phyloP scores from a whole-genome alignment of 2,329 filamentous ascomycete genomes.

The Scopulariopsis brevicaulis region DNA sequence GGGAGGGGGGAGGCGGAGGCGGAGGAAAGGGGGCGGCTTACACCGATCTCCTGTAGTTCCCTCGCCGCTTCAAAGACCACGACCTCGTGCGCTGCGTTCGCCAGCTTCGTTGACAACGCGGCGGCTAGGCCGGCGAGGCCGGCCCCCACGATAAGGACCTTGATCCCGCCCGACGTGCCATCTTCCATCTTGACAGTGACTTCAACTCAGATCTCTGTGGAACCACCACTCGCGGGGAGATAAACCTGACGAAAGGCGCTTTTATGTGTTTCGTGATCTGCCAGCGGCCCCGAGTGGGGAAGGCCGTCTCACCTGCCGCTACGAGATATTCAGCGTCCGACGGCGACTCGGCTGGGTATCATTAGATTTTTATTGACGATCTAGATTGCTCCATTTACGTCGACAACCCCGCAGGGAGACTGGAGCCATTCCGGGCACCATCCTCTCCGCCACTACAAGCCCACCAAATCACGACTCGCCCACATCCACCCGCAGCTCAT shows the following conservation, averaged over 20 bases:
- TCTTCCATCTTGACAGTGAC: neutral
- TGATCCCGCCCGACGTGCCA: neutral
- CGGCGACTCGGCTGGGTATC: neutral
- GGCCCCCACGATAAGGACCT: constrained; percentile 4
- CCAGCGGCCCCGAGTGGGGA: neutral
- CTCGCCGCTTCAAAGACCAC: neutral
- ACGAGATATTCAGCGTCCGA: neutral
- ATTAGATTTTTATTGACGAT: neutral
- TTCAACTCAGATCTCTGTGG: too few relatives aligned
- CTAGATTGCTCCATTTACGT: neutral
- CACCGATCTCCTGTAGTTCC: constrained; percentile 10
- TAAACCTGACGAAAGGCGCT: neutral
- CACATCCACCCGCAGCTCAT: constrained; percentile 14
- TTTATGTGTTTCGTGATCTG: neutral
- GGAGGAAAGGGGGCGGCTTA: neutral
- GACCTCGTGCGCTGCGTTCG: constrained; percentile 1
- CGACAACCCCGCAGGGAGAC: neutral
- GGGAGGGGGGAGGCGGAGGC: too few relatives aligned
- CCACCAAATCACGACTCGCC: neutral
- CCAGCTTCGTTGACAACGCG: constrained; percentile 2
- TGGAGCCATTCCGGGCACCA: neutral
- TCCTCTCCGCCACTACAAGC: neutral
- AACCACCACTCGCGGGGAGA: neutral
- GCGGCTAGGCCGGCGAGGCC: constrained; percentile 5
- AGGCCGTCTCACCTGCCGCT: neutral